These are phyloP conservation scores for Paragyromitra xinjiangensis DNA, from an alignment of 495 filamentous ascomycete genomes.

Conservation along the genomic window DNA sequence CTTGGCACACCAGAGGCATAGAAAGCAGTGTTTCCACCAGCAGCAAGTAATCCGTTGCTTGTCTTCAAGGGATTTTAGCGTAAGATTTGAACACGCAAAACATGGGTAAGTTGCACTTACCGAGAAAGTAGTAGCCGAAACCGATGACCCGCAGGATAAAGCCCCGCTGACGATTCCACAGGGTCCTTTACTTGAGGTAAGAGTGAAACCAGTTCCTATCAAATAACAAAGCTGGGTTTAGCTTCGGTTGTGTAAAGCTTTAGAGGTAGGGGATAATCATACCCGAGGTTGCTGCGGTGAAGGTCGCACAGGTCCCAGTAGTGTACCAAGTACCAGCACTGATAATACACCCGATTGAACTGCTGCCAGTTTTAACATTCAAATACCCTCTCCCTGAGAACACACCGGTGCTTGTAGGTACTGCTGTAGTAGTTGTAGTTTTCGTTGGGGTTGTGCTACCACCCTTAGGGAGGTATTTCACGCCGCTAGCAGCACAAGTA, in stretches of 20 bases:
- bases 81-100: neutral
- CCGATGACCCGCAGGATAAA: conserved; percentile 11
- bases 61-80: conserved; percentile 5
- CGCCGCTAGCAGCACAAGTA: conserved; percentile 68
- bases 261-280: neutral
- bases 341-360: conserved; percentile 69
- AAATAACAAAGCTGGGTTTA: neutral
- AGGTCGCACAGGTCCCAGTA: conserved; percentile 71
- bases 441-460: conserved; percentile 57
- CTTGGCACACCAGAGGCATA: conserved; percentile 21
- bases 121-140: conserved; percentile 32
- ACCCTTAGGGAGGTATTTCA: conserved; percentile 74
- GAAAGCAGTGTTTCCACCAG: conserved; percentile 17
- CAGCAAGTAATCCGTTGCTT: conserved; percentile 11
- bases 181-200: conserved; percentile 31
- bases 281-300: conserved; percentile 64
- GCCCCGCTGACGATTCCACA: conserved; percentile 18
- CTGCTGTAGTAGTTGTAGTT: conserved; percentile 56
- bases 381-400: conserved; percentile 67
- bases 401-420: conserved; percentile 53
- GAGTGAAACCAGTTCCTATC: conserved; percentile 32
- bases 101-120: neutral
- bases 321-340: conserved; percentile 70
- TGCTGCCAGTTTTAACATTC: conserved; percentile 63
- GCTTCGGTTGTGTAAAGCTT: neutral